Evolutionary conservation across 495 filamentous ascomycete species (phyloP).

Genomic region (Penicillium arizonense): DNA sequence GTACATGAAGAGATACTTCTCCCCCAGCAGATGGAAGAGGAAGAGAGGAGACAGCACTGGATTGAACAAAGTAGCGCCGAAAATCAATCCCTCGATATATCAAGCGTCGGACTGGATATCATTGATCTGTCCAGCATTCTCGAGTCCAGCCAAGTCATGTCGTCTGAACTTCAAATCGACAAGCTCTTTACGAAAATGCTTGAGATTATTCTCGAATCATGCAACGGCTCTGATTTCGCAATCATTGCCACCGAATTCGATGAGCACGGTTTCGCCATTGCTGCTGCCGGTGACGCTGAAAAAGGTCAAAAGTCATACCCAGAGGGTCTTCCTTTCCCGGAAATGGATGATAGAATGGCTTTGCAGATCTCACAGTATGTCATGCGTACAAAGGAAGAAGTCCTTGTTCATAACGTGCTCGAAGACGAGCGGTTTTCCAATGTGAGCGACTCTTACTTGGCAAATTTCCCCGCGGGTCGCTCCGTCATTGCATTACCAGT

Average conservation of each 20-base stretch:
- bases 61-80: slow-evolving; percentile 62
- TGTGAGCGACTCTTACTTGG: slow-evolving; percentile 67
- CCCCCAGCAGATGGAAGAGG: slow-evolving; percentile 49
- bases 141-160: slow-evolving; percentile 85
- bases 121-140: slow-evolving; percentile 86
- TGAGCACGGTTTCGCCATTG: slow-evolving; percentile 69
- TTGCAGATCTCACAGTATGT: slow-evolving; percentile 80
- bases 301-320: slow-evolving; percentile 54
- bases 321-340: slow-evolving; percentile 62
- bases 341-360: slow-evolving; percentile 64
- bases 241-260: slow-evolving; percentile 77
- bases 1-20: slow-evolving; percentile 46
- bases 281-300: slow-evolving; percentile 71
- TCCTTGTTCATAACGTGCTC: slow-evolving; percentile 79
- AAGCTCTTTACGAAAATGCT: slow-evolving; percentile 84
- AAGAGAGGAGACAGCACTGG: slow-evolving; percentile 67
- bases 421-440: slow-evolving; percentile 87
- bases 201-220: slow-evolving; percentile 83
- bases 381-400: slow-evolving; percentile 76
- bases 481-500: slow-evolving; percentile 87
- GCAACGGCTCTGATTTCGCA: slow-evolving; percentile 75
- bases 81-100: slow-evolving; percentile 41
- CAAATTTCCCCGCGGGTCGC: slow-evolving; percentile 65
- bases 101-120: slow-evolving; percentile 62
- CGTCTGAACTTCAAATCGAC: slow-evolving; percentile 82